These are phyloP conservation scores for Typha latifolia DNA, from an alignment of 176 grass and related monocot genomes.

Conservation along the genomic window DNA sequence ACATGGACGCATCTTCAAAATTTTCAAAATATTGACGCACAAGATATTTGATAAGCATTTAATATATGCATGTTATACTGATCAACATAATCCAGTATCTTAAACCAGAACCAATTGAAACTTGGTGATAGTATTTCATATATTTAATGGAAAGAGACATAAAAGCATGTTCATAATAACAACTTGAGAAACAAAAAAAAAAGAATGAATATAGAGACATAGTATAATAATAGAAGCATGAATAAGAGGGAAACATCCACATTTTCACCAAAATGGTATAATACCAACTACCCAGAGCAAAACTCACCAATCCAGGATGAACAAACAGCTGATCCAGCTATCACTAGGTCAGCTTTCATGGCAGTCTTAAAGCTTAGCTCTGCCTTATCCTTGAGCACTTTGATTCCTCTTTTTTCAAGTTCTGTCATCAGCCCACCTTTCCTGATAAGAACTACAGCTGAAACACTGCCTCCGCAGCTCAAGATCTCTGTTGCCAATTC, in stretches of 20 bases:
- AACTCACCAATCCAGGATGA: slow-evolving; percentile 46
- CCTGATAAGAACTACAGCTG: slow-evolving; percentile 26
- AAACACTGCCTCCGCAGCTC: slow-evolving; percentile 35
- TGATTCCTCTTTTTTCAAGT: slow-evolving; percentile 43
- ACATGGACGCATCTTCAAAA: neutral
- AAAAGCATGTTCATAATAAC: neutral
- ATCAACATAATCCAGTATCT: neutral
- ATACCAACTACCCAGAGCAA: neutral
- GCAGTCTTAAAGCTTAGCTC: slow-evolving; percentile 28
- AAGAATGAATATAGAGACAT: slow-evolving; percentile 4
- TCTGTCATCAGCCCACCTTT: slow-evolving; percentile 35
- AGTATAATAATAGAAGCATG: neutral
- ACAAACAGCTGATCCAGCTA: slow-evolving; percentile 47
- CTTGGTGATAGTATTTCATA: neutral
- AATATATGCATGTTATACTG: neutral
- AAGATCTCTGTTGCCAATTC: slow-evolving; percentile 39
- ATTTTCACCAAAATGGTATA: neutral
- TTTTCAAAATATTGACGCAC: neutral
- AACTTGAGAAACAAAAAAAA: slow-evolving; percentile 1
- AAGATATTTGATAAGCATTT: too few relatives aligned
- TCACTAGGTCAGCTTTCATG: slow-evolving; percentile 36
- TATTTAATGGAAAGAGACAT: neutral
- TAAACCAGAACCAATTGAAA: neutral
- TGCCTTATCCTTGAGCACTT: slow-evolving; percentile 32
- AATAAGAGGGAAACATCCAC: neutral